Evolutionary conservation across 305 asterid species (phyloP).

Genomic region (Fraxinus ornus): DNA sequence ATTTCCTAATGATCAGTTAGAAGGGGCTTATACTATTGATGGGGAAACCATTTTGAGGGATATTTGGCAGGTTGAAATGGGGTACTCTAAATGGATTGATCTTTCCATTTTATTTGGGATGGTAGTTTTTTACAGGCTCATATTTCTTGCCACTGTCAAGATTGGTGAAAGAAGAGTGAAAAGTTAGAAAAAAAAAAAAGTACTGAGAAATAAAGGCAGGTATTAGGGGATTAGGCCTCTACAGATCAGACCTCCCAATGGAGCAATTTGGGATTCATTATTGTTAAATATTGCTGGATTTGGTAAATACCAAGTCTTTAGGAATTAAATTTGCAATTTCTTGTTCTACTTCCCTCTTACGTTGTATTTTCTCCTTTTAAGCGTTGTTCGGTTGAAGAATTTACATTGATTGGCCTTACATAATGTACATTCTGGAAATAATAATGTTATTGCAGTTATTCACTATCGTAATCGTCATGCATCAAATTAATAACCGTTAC

Average conservation of each 20-base stretch:
- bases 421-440: not conserved
- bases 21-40: constrained; percentile 24
- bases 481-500: too few relatives aligned
- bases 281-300: not conserved
- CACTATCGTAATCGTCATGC: too few relatives aligned
- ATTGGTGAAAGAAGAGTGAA: constrained; percentile 36
- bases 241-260: not conserved
- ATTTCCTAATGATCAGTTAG: constrained; percentile 9
- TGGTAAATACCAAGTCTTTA: not conserved
- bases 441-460: too few relatives aligned
- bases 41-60: constrained; percentile 52
- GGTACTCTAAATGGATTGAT: constrained; percentile 64
- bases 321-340: not conserved
- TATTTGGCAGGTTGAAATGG: constrained; percentile 49
- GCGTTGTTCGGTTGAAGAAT: not conserved
- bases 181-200: not conserved
- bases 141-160: constrained; percentile 43
- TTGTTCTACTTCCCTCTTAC: not conserved
- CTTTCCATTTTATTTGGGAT: constrained; percentile 46
- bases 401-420: not conserved
- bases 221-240: not conserved
- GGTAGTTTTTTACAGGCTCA: constrained; percentile 40
- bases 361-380: not conserved
- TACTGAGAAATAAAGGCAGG: not conserved
- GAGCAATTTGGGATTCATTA: not conserved